Percentiles rank a stretch among this genome's conserved stretches.
Conservation (phyloP, 2,329 filamentous ascomycete species). For the Aspergillus thermomutatus region DNA sequence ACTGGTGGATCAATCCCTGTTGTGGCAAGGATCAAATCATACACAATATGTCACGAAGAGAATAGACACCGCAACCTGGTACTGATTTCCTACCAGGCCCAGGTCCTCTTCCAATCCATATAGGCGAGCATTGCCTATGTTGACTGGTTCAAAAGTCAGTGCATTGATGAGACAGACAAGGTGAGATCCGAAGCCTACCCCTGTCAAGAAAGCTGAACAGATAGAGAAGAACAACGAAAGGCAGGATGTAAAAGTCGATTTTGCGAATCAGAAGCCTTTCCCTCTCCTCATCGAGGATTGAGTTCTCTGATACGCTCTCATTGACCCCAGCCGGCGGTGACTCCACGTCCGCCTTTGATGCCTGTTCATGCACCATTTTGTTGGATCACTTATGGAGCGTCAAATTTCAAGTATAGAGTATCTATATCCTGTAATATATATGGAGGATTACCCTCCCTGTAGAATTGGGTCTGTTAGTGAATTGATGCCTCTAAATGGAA, state of each 20-base stretch:
- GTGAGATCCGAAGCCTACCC: conserved; percentile 21
- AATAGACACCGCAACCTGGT: conserved; percentile 65
- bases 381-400: not conserved
- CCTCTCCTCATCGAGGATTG: conserved; percentile 24
- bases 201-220: conserved; percentile 73
- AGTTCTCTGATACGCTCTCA: conserved; percentile 16
- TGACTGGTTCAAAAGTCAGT: conserved; percentile 45
- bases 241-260: conserved; percentile 41
- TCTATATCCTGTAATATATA: not conserved
- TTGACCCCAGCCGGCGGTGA: conserved; percentile 7
- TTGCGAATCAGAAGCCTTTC: conserved; percentile 35
- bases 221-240: conserved; percentile 51
- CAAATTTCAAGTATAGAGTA: not conserved
- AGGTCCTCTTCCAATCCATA: conserved; percentile 64
- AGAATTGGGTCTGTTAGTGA: not conserved
- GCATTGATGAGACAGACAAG: not conserved
- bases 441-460: not conserved
- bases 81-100: conserved; percentile 60
- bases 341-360: conserved; percentile 15
- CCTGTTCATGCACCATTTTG: not conserved
- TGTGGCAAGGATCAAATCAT: conserved; percentile 15
- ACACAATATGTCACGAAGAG: conserved; percentile 64
- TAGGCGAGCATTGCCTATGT: conserved; percentile 68
- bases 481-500: too few relatives aligned
- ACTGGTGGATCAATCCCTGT: too few relatives aligned